Conservation (phyloP, 1,284 basidiomycete species). For the Pseudozyma thailandica region DNA sequence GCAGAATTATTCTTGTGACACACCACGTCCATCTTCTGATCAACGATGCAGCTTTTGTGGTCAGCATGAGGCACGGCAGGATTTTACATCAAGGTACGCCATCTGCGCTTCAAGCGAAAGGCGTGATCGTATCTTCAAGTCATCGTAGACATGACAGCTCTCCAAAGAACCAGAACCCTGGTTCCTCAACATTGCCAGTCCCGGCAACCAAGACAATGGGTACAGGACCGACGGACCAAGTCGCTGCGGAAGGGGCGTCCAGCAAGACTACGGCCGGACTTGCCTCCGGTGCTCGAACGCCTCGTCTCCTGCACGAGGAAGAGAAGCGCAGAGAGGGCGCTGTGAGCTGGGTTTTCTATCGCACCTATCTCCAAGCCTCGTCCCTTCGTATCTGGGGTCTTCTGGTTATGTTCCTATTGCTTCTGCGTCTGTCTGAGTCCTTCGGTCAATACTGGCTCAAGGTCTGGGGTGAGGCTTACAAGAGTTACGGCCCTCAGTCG, state of each 20-base stretch:
- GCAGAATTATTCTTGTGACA: conserved; percentile 79
- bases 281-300: conserved; percentile 32
- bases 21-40: conserved; percentile 70
- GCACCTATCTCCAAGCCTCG: conserved; percentile 48
- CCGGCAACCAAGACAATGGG: neutral
- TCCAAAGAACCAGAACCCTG: neutral
- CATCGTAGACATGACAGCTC: neutral
- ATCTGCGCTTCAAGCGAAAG: conserved; percentile 13
- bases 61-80: conserved; percentile 51
- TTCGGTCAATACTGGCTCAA: conserved; percentile 61
- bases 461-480: conserved; percentile 58
- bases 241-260: too few species aligned
- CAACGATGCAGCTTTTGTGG: conserved; percentile 35
- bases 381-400: conserved; percentile 32
- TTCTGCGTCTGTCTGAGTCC: conserved; percentile 34
- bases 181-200: neutral
- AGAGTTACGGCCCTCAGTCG: conserved; percentile 6
- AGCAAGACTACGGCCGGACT: conserved; percentile 5
- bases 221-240: too few species aligned
- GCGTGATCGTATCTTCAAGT: neutral
- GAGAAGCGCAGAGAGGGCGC: conserved; percentile 51
- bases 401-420: conserved; percentile 26
- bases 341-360: conserved; percentile 49
- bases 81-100: conserved; percentile 35
- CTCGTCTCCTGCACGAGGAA: conserved; percentile 50